A percentile compares a stretch with the other conserved stretches of the same genome.
Evolutionary conservation across 2,329 filamentous ascomycete genomes (phyloP).

Genomic region (Pseudocercospora musae): DNA sequence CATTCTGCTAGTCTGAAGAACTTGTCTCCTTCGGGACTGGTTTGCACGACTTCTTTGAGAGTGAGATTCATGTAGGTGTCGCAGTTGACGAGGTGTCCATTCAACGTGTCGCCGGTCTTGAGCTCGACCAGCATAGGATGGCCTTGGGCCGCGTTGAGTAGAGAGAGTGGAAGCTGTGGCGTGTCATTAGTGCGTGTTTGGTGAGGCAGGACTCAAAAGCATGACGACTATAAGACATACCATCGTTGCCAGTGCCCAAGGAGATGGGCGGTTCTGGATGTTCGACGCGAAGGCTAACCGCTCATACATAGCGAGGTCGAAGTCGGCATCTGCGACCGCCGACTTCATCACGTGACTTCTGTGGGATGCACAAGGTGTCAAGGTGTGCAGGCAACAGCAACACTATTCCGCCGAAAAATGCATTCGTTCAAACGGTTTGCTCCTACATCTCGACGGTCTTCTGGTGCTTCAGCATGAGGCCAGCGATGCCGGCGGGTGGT

Average conservation of each 20-base stretch:
- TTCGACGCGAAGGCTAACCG: neutral
- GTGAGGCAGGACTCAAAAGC: slow-evolving; percentile 10
- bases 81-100: slow-evolving; percentile 92
- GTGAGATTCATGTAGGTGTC: slow-evolving; percentile 99
- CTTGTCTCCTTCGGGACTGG: slow-evolving; percentile 88
- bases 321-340: neutral
- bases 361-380: neutral
- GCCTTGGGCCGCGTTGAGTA: slow-evolving; percentile 93
- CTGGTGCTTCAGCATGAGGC: slow-evolving; percentile 8
- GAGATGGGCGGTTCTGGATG: too few relatives aligned
- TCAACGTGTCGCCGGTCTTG: slow-evolving; percentile 95
- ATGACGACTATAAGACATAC: neutral
- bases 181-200: slow-evolving; percentile 28
- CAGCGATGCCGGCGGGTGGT: slow-evolving; percentile 1
- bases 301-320: neutral
- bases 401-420: neutral
- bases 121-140: slow-evolving; percentile 97
- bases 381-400: neutral
- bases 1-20: slow-evolving; percentile 90
- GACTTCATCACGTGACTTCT: neutral
- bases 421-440: too few relatives aligned
- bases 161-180: slow-evolving; percentile 63
- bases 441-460: neutral
- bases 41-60: slow-evolving; percentile 94
- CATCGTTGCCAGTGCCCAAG: too few relatives aligned